Base-by-base conservation (phyloP, 2,329 filamentous ascomycete species). In the Macrophomina pseudophaseolina region DNA sequence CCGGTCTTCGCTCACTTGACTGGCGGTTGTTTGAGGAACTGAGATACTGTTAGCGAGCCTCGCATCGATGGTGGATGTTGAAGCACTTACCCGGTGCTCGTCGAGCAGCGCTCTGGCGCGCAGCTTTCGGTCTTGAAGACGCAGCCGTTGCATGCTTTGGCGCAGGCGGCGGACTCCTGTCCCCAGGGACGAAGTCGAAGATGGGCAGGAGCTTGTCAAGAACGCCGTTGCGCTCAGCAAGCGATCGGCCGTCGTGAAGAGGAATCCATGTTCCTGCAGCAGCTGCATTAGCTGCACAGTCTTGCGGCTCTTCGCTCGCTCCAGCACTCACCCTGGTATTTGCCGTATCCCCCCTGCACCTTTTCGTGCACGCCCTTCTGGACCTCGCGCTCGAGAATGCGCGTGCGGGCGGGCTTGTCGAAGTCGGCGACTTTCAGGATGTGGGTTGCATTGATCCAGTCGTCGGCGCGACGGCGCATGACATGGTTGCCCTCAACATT, bases 361-460 rank as follows among this genome's bases (percentile, higher is more conserved):
- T 99, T 99, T 81, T 98, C 95, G 76, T 99, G 95, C 5, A 91
- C 86, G 51, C 96, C 94, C 79, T 97, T 97, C 75, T 99, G 95
- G 7, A 99, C 94, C 75, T 99, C 95, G 71, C 95, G 88, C 81
- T 99, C 95, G 5, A 99, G 86, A 66, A 99, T 98, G 70, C 95
- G 88, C 48, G 95, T 99, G 76, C 95, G 87, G 12, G 94, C 93
- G 2, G 95, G 95, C 80, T 99, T 99, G 80, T 99, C 95, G 75
- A 97, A 97, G 66, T 94, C 94, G 69, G 95, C 95, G 48, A 96
- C 93, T 77, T 99, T 99, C 58, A 99, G 83, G 68, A 99, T 98
- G 76, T 99, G 95, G 64, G 95, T 99, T n/a, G 95, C 95, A 84
- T 99, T 99, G 82, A 99, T 95, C 93, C 94, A 99, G 80, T 98